A percentile compares a stretch with the other conserved stretches of the same genome.
Conservation (phyloP, 192 early-diverging fungal genomes). For the Coemansia pectinata region DNA sequence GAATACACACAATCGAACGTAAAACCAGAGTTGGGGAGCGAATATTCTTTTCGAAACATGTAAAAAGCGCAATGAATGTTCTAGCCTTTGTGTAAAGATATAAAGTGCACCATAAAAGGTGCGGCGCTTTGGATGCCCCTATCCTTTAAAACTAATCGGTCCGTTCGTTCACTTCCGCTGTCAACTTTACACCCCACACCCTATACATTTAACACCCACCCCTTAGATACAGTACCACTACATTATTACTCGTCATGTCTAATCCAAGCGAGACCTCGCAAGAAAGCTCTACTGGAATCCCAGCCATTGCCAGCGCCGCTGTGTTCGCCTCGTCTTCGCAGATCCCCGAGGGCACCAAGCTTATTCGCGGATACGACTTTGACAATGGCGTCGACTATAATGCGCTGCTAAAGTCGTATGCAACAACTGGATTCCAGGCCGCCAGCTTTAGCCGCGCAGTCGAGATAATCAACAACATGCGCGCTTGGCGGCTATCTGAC, state of each 20-base stretch:
- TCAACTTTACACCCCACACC: not conserved
- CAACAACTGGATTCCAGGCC: slow-evolving; percentile 92
- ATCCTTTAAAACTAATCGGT: not conserved
- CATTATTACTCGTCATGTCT: slow-evolving; percentile 8
- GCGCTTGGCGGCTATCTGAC: slow-evolving; percentile 82
- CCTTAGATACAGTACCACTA: not conserved
- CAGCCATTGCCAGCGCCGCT: slow-evolving; percentile 55
- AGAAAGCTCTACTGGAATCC: not conserved
- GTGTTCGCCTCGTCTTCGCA: slow-evolving; percentile 70
- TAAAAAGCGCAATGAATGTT: not conserved
- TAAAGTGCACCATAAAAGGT: not conserved
- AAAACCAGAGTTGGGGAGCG: not conserved
- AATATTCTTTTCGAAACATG: not conserved
- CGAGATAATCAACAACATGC: slow-evolving; percentile 91
- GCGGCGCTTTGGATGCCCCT: not conserved
- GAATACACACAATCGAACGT: not conserved
- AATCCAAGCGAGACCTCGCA: not conserved
- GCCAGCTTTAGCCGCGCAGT: slow-evolving; percentile 85
- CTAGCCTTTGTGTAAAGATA: not conserved
- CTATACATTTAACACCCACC: not conserved
- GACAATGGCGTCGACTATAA: slow-evolving; percentile 79
- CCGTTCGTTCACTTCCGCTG: not conserved
- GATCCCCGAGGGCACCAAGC: slow-evolving; percentile 63
- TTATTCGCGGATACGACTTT: slow-evolving; percentile 91
- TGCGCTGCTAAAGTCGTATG: slow-evolving; percentile 70